Conservation (phyloP, 2,329 filamentous ascomycete genomes). For the Diaporthe destruens region DNA sequence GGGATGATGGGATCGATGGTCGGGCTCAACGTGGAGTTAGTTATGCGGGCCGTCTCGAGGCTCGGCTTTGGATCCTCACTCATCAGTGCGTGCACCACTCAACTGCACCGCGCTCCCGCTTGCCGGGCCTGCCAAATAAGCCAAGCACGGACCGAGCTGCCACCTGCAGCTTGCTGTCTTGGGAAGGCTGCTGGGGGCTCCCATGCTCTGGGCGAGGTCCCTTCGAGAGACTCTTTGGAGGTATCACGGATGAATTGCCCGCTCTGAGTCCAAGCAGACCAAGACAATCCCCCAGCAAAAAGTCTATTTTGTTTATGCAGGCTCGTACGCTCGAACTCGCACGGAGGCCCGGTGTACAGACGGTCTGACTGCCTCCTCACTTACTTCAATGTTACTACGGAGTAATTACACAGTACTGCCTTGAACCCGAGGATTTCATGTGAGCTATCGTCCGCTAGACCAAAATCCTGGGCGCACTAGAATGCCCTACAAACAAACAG, state of each 20-base stretch:
- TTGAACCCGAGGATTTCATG: background rate
- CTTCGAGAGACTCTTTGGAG: background rate
- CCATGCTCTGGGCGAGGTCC: background rate
- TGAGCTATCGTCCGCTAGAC: background rate
- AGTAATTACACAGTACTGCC: too few species aligned
- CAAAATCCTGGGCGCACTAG: background rate
- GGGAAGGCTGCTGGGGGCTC: constrained; percentile 12
- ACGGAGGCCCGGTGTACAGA: background rate
- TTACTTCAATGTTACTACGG: too few species aligned
- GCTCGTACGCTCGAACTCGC: background rate
- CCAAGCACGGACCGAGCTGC: constrained; percentile 5
- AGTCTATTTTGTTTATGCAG: background rate
- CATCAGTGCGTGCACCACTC: constrained; percentile 4
- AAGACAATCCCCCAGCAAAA: background rate
- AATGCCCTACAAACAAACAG: background rate
- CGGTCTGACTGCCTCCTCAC: background rate
- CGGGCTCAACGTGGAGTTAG: constrained; percentile 35
- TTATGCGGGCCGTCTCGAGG: constrained; percentile 41
- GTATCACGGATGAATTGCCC: background rate
- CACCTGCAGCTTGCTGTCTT: constrained; percentile 27
- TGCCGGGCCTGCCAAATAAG: constrained; percentile 21
- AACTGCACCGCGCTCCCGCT: background rate
- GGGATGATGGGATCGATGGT: constrained; percentile 37
- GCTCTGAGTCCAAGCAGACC: background rate
- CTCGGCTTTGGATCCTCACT: constrained; percentile 27